phyloP scores from a whole-genome alignment of 352 stramenopile genomes.

The Phytophthora meadii region DNA sequence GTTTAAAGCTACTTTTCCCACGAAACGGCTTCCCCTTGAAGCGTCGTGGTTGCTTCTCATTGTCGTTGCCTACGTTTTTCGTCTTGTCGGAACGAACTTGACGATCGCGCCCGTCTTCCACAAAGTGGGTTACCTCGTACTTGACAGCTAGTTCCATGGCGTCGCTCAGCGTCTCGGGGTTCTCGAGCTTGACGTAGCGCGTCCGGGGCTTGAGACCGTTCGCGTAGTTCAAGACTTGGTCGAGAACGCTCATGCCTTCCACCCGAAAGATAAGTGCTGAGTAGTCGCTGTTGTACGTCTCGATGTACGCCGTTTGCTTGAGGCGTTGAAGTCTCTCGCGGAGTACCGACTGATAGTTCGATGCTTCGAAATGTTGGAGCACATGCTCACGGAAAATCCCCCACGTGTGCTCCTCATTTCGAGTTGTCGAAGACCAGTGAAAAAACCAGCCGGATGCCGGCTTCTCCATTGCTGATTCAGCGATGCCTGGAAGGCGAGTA shows the following conservation, averaged over 20 bases:
- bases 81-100: too few species aligned
- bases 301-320: conserved; percentile 11
- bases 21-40: not conserved
- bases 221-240: not conserved
- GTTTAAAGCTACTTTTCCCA: not conserved
- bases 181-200: conserved; percentile 6
- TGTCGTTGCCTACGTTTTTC: too few species aligned
- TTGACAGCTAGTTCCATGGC: conserved; percentile 17
- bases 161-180: conserved; percentile 2
- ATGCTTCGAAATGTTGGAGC: too few species aligned
- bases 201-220: conserved; percentile 8
- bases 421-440: too few species aligned
- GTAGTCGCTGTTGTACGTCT: conserved; percentile 11
- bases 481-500: too few species aligned
- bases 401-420: too few species aligned
- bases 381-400: too few species aligned
- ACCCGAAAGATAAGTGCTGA: not conserved
- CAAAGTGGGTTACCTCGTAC: conserved; percentile 10
- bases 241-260: conserved; percentile 8
- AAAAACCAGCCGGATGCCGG: too few species aligned
- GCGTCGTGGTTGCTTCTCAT: not conserved
- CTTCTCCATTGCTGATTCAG: too few species aligned
- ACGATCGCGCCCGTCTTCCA: not conserved
- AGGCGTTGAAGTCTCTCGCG: conserved; percentile 5
- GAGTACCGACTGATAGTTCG: not conserved